Evolutionary conservation across 78 protist genomes (phyloP).

Genomic region (Acrasis kona): DNA sequence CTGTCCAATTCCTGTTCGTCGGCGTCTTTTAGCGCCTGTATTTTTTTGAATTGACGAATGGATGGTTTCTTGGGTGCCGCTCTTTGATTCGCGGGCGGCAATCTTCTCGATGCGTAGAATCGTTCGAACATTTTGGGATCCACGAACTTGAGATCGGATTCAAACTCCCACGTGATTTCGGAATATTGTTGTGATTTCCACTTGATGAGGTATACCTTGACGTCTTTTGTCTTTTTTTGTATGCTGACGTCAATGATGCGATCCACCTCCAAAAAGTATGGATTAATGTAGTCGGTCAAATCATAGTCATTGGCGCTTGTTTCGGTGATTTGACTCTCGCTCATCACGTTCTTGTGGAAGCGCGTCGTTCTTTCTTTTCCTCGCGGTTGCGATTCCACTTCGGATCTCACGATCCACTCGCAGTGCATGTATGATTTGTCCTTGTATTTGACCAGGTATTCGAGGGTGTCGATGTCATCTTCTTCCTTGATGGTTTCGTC

Average conservation of each 20-base stretch:
- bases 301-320: no score
- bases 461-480: background rate
- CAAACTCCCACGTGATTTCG: conserved; percentile 67
- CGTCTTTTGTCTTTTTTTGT: background rate
- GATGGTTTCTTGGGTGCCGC: no score
- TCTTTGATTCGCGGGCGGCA: no score
- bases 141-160: conserved; percentile 48
- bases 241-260: background rate
- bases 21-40: no score
- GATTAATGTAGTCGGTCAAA: background rate
- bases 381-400: background rate
- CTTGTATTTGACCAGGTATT: conserved; percentile 22
- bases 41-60: no score
- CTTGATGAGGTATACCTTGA: conserved; percentile 27
- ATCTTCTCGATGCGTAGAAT: no score
- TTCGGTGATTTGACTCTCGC: background rate
- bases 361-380: background rate
- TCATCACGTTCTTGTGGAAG: background rate
- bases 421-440: conserved; percentile 1
- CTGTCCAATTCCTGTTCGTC: no score
- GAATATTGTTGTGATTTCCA: conserved; percentile 47
- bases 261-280: background rate
- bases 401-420: conserved; percentile 5
- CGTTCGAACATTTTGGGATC: no score
- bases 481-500: no score